Percentiles rank a stretch among this genome's conserved stretches.
These are phyloP conservation scores for Fusarium ambrosium DNA, from an alignment of 2,329 filamentous ascomycete genomes.

Conservation along the genomic window DNA sequence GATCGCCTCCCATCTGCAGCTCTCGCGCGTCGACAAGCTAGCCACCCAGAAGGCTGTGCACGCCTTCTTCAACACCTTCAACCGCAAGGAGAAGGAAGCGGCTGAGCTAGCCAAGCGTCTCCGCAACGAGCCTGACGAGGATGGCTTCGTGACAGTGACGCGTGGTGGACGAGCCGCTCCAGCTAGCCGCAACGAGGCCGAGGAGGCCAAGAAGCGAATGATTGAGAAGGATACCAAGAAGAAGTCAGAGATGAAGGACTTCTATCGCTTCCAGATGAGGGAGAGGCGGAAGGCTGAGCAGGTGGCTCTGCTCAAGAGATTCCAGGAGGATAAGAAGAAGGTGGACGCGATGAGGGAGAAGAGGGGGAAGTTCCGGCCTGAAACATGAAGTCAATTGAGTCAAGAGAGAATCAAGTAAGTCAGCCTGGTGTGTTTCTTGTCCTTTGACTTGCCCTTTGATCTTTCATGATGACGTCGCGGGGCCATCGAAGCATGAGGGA, in stretches of 20 bases:
- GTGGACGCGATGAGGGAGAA: constrained; percentile 79
- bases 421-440: constrained; percentile 17
- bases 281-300: constrained; percentile 84
- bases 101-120: constrained; percentile 72
- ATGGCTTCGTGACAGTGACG: constrained; percentile 94
- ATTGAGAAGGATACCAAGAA: constrained; percentile 74
- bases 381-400: constrained; percentile 52
- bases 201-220: constrained; percentile 70
- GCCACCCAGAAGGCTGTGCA: constrained; percentile 82
- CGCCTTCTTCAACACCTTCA: constrained; percentile 88
- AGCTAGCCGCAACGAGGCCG: constrained; percentile 78
- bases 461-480: constrained; percentile 66
- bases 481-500: constrained; percentile 60
- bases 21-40: constrained; percentile 77
- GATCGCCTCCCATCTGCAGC: constrained; percentile 75
- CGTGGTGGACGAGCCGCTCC: constrained; percentile 82
- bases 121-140: constrained; percentile 88
- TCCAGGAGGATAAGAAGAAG: constrained; percentile 81
- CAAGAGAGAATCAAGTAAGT: constrained; percentile 24
- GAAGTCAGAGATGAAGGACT: constrained; percentile 76
- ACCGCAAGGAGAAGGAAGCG: constrained; percentile 75
- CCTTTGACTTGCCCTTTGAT: constrained; percentile 29
- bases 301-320: constrained; percentile 75
- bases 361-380: constrained; percentile 72
- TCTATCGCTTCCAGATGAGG: constrained; percentile 86